phyloP scores from a whole-genome alignment of 257 asterid genomes.

The Solanum paucissectum region DNA sequence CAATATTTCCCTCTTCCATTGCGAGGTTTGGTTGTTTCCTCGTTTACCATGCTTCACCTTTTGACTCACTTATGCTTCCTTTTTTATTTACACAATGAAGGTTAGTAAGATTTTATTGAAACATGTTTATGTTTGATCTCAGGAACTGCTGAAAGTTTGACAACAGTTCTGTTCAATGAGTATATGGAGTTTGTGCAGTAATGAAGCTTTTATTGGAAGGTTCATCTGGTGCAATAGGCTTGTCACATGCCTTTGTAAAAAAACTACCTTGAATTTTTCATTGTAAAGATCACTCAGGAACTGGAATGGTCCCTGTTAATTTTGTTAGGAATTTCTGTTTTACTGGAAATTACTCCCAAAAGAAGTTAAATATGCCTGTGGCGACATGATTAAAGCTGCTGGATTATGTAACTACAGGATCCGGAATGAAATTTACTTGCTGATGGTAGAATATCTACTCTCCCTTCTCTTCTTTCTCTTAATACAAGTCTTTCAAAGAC shows the following conservation, averaged over 20 bases:
- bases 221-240: background rate
- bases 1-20: background rate
- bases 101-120: background rate
- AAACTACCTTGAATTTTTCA: background rate
- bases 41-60: background rate
- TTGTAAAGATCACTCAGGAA: background rate
- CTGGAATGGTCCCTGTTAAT: background rate
- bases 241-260: background rate
- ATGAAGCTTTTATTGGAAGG: background rate
- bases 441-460: background rate
- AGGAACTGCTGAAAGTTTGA: constrained; percentile 1
- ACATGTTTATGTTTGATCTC: background rate
- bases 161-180: background rate
- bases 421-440: background rate
- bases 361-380: background rate
- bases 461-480: background rate
- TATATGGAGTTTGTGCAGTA: background rate
- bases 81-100: background rate
- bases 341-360: background rate
- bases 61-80: background rate
- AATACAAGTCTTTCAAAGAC: background rate
- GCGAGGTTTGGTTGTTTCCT: background rate
- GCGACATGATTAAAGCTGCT: background rate
- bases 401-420: background rate
- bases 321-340: background rate